Evolutionary conservation across 768 basidiomycete species (phyloP).

Genomic region (Hygrophorus russula): DNA sequence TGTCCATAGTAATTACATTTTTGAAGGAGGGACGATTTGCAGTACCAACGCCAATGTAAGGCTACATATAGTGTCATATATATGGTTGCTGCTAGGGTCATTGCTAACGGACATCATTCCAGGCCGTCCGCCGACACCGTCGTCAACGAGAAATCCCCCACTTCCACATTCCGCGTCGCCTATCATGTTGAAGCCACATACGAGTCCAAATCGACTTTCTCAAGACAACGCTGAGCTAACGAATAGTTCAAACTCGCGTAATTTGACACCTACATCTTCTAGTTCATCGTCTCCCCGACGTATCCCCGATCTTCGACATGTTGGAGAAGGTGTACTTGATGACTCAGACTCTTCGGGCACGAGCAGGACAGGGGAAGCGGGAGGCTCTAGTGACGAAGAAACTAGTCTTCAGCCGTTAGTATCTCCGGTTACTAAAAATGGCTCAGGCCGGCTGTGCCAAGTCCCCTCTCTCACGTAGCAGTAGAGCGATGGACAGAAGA

Average conservation of each 20-base stretch:
- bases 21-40: conserved; percentile 44
- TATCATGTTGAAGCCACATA: neutral
- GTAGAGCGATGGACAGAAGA: conserved; percentile 45
- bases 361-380: conserved; percentile 21
- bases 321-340: conserved; percentile 69
- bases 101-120: conserved; percentile 37
- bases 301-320: conserved; percentile 41
- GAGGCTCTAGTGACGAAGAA: conserved; percentile 26
- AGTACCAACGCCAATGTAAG: conserved; percentile 46
- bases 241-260: conserved; percentile 28
- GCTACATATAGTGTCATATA: conserved; percentile 56
- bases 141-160: conserved; percentile 5
- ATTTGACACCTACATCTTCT: conserved; percentile 47
- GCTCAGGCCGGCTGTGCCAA: conserved; percentile 40
- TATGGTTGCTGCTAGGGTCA: conserved; percentile 58
- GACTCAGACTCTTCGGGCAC: conserved; percentile 60
- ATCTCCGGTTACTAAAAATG: conserved; percentile 15
- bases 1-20: too few species aligned
- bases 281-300: conserved; percentile 47
- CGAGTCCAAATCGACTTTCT: conserved; percentile 1
- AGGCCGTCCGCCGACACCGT: conserved; percentile 15
- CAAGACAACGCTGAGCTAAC: neutral
- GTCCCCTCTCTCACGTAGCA: conserved; percentile 53
- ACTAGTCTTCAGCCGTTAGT: conserved; percentile 22
- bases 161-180: conserved; percentile 23